These are phyloP conservation scores for Flaveria linearis DNA, from an alignment of 129 eudicot genomes.

Conservation along the genomic window DNA sequence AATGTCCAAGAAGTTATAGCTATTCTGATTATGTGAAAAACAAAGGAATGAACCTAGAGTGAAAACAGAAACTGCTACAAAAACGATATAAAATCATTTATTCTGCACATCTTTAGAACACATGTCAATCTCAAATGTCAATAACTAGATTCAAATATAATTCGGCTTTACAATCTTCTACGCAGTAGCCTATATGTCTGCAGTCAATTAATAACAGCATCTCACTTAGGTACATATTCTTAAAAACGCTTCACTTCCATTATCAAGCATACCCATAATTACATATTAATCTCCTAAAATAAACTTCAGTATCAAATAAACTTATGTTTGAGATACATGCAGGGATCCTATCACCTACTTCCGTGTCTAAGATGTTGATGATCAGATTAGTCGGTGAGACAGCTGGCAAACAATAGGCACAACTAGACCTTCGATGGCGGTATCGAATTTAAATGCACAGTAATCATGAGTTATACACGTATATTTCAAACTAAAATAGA, in stretches of 20 bases:
- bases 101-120: slow-evolving; percentile 23
- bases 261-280: slow-evolving; percentile 10
- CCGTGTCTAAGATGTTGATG: slow-evolving; percentile 31
- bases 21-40: background rate
- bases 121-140: slow-evolving; percentile 26
- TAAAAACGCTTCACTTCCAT: background rate
- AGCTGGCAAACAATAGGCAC: slow-evolving; percentile 36
- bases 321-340: slow-evolving; percentile 22
- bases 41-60: slow-evolving; percentile 11
- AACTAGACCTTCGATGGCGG: slow-evolving; percentile 29
- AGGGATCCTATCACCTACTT: slow-evolving; percentile 26
- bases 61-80: slow-evolving; percentile 11
- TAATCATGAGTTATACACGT: slow-evolving; percentile 39
- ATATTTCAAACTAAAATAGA: slow-evolving; percentile 35
- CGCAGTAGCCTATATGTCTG: background rate
- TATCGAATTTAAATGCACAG: slow-evolving; percentile 35
- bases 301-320: slow-evolving; percentile 15
- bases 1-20: slow-evolving; percentile 3
- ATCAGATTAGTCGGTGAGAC: slow-evolving; percentile 30
- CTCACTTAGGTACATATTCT: slow-evolving; percentile 12
- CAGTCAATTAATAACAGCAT: slow-evolving; percentile 1
- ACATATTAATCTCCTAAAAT: slow-evolving; percentile 1
- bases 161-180: background rate
- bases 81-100: background rate
- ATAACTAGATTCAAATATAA: slow-evolving; percentile 8